Evolutionary conservation across 768 basidiomycete species (phyloP), one percentile per base, ranked within the genome.

Genomic region (Lyophyllum semitale): DNA sequence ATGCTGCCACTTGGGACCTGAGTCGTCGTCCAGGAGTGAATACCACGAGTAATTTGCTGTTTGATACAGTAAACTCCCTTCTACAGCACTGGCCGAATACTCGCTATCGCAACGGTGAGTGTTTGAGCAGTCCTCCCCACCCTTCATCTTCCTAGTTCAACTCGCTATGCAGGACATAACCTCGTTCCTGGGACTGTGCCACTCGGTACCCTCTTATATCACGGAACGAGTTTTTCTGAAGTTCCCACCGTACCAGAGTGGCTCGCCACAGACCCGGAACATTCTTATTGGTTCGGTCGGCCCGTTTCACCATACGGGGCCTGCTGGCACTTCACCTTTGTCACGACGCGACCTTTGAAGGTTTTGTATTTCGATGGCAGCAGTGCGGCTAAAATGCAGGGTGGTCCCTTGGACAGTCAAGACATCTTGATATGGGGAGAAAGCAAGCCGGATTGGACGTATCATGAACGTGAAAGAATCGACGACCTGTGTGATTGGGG

Each of bases 321-420:
- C 6, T 75, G 75, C 54, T 77, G 75, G 74, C 75, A 74, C 20
- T 63, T 78, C 15, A 78, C 77, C 6, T 53, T 76, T 8, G 69
- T 71, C 11, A 54, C 71, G 5, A 67, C 68, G 4, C 70, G 77
- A 1, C 63, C 78, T 1, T 62, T 83, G 29, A 77, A 75, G 37
- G 63, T 83, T 3, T 52, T 83, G 8, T 82, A 83, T 57, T 83
- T 83, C 40, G 82, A 84, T 48, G 81, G 82, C 0, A 77, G 66
- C 41, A 80, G 80, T 49, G 80, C 76, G 0, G 74, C 71, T 0
- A 81, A 80, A 49, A 66, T 79, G 65, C 20, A 46, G 15, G 54
- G 54, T 23, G 54, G 57, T 8, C 27, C 76, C 4, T 55, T 82
- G 69, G 77, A 83, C 48, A 72, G 67, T 9, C 81, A 83, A 53